Evolutionary conservation across 2,329 filamentous ascomycete genomes (phyloP).

Genomic region (Endothia cerciana): DNA sequence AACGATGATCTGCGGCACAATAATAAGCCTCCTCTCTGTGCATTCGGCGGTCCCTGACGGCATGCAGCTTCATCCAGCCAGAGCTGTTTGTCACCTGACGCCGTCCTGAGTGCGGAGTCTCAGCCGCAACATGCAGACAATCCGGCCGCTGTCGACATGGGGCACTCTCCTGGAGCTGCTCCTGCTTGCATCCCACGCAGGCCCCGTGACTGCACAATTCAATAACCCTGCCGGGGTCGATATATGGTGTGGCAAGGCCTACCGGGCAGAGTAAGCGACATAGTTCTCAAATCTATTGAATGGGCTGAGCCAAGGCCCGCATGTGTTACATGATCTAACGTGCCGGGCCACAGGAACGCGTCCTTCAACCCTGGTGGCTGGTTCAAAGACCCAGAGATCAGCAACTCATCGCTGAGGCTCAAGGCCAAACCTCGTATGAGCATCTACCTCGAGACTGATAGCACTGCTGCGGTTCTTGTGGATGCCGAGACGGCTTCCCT

Average conservation of each 20-base stretch:
- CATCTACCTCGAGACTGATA: constrained; percentile 50
- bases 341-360: constrained; percentile 40
- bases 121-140: neutral
- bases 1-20: neutral
- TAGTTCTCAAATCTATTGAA: neutral
- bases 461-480: constrained; percentile 44
- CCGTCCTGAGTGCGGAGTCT: neutral
- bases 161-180: constrained; percentile 12
- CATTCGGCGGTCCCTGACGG: neutral
- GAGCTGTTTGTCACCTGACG: neutral
- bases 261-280: constrained; percentile 19
- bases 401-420: constrained; percentile 45
- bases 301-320: neutral
- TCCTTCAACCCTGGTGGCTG: constrained; percentile 53
- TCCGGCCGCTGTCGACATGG: constrained; percentile 12
- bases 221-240: constrained; percentile 29
- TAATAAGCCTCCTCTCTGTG: neutral
- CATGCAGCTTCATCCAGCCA: neutral
- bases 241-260: constrained; percentile 30
- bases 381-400: constrained; percentile 44
- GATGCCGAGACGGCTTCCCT: constrained; percentile 46
- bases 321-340: neutral
- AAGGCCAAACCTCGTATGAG: constrained; percentile 50
- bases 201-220: constrained; percentile 20
- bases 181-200: neutral